phyloP scores from a whole-genome alignment of 345 rosid species.

The Hibiscus tridactylites region DNA sequence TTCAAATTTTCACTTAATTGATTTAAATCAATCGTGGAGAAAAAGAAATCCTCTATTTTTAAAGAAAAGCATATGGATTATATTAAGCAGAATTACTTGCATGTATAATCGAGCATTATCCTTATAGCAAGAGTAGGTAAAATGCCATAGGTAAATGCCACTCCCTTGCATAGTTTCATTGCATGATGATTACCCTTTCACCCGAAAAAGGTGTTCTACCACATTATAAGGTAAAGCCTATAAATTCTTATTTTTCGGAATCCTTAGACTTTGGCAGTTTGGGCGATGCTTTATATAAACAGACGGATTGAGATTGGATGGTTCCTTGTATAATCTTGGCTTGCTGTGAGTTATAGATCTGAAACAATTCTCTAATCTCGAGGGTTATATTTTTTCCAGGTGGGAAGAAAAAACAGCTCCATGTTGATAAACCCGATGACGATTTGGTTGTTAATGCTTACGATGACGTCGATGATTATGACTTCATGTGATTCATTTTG shows the following conservation, averaged over 20 bases:
- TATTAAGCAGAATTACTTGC: neutral
- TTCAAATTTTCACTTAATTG: neutral
- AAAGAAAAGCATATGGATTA: neutral
- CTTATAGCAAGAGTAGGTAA: neutral
- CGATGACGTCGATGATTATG: constrained; percentile 61
- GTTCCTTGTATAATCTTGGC: neutral
- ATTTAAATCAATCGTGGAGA: neutral
- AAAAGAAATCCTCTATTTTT: neutral
- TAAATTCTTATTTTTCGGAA: neutral
- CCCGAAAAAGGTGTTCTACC: neutral
- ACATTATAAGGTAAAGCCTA: neutral
- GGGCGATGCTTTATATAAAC: neutral
- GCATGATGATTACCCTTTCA: neutral
- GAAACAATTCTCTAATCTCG: neutral
- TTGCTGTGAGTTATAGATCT: neutral
- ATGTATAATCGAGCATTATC: neutral
- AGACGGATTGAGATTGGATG: neutral
- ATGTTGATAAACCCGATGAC: constrained; percentile 64
- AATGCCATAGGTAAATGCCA: neutral
- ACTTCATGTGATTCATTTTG: constrained; percentile 59
- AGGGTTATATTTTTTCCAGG: constrained; percentile 19
- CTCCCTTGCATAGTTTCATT: neutral
- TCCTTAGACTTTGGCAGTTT: neutral
- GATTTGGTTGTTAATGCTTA: constrained; percentile 50
- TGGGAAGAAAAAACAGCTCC: constrained; percentile 82